Evolutionary conservation across 208 protist genomes (phyloP), one percentile per base, ranked within the genome.

Genomic region (Kentomonas sorsogonicus): DNA sequence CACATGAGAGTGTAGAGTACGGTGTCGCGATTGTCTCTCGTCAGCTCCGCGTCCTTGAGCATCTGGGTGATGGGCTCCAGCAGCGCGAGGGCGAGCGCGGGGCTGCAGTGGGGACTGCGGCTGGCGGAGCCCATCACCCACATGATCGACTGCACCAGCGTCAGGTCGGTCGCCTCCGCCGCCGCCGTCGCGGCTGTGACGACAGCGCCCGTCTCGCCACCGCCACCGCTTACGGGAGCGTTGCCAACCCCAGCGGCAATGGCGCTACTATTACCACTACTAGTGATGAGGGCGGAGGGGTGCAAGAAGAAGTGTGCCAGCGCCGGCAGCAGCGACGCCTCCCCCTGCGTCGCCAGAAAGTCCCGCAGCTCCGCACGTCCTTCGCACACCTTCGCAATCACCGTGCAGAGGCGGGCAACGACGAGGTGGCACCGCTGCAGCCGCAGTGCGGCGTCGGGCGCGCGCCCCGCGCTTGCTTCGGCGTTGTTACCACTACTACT

Each of bases 1-100:
- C 72, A 81, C 85, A 92, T 92, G 43, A 92, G 72, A 5, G 79
- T 74, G 62, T 88, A 86, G 18, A 92, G 60, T 16, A 67, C 69
- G 0, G 78, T 82, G 20, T 77, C 53, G 20, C 68, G 72, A 51
- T 63, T 79, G 10, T 47, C 41, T 20, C 69, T 46, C 11, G 3
- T 44, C 38, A 64, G 41, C 18, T 76, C 70, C 25, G 88, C 55
- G 2, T 72, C 63, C 59, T 77, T 65, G 50, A 91, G 50, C 31
- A 86, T 66, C 3, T 56, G 50, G 30, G 75, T 72, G 26, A 91
- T 54, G 9, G 57, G 47, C 4, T 72, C 70, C 22, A 72, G 72
- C 27, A 79, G 71, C 4, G 46, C 45, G 36, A 44, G 57, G 26
- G 86, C 78, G 33, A 91, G 72, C 16, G 38, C 46, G 23, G 73